These are phyloP conservation scores for Phytopythium delawarense DNA, from an alignment of 352 stramenopile genomes.

Conservation along the genomic window DNA sequence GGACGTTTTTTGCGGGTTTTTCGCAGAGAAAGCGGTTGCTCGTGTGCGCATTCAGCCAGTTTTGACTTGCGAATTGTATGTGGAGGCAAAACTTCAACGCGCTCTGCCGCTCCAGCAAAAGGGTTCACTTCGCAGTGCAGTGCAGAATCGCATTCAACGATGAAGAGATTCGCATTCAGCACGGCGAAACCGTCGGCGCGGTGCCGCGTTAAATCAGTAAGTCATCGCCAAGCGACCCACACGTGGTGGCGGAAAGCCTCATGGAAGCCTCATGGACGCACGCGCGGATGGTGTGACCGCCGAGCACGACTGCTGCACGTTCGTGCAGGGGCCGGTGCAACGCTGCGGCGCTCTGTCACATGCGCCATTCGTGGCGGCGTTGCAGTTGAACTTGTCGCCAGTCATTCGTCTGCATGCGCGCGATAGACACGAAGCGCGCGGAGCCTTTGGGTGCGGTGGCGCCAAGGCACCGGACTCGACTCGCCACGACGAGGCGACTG, in stretches of 20 bases:
- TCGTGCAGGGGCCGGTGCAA: not conserved
- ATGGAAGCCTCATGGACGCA: too few species aligned
- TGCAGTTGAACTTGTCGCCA: not conserved
- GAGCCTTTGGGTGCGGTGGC: not conserved
- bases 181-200: not conserved
- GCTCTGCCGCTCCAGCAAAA: not conserved
- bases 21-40: conserved; percentile 5
- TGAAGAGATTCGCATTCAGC: not conserved
- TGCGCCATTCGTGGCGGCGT: not conserved
- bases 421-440: conserved; percentile 4
- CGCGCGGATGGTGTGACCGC: not conserved
- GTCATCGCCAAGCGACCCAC: not conserved
- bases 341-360: not conserved
- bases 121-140: not conserved
- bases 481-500: not conserved
- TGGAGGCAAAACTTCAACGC: not conserved
- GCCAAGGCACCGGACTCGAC: conserved; percentile 2
- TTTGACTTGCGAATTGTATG: not conserved
- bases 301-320: not conserved
- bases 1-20: not conserved
- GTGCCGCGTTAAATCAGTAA: not conserved
- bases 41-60: not conserved
- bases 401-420: conserved; percentile 1
- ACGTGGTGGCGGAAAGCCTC: too few species aligned
- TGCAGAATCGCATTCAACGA: not conserved